Percentiles rank a stretch among this genome's conserved stretches.
Evolutionary conservation across 495 filamentous ascomycete species (phyloP).

Genomic region (Hypoxylon trugodes): DNA sequence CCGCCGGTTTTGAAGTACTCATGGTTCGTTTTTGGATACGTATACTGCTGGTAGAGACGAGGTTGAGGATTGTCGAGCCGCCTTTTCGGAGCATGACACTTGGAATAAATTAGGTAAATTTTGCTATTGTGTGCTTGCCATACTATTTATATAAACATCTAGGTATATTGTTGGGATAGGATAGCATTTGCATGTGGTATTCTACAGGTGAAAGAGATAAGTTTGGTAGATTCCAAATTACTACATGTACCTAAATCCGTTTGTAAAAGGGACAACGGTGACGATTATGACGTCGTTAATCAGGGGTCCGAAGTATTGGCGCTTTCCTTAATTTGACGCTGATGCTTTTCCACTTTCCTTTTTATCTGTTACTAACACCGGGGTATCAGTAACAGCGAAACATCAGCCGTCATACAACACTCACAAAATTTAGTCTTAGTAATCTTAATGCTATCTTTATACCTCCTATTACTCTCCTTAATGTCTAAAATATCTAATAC

Average conservation of each 20-base stretch:
- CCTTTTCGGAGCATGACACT: slow-evolving; percentile 20
- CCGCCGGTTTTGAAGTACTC: slow-evolving; percentile 17
- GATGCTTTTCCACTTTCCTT: slow-evolving; percentile 9
- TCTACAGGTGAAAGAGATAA: background rate
- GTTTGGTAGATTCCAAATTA: slow-evolving; percentile 12
- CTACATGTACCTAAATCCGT: slow-evolving; percentile 1
- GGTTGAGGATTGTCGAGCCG: slow-evolving; percentile 11
- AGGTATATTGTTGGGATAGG: too few relatives aligned
- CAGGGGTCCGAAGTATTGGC: background rate
- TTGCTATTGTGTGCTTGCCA: background rate
- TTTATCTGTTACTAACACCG: background rate
- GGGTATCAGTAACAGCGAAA: too few relatives aligned
- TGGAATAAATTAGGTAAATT: background rate
- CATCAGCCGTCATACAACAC: too few relatives aligned
- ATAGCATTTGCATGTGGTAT: background rate
- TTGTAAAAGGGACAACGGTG: slow-evolving; percentile 1
- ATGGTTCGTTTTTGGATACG: slow-evolving; percentile 23
- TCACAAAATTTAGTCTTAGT: background rate
- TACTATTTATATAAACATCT: slow-evolving; percentile 8
- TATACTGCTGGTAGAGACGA: background rate
- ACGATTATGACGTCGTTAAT: slow-evolving; percentile 29
- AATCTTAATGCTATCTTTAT: background rate
- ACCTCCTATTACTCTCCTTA: background rate
- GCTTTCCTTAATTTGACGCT: slow-evolving; percentile 24
- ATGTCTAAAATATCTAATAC: background rate